Base-by-base conservation (phyloP, 495 filamentous ascomycete species). In the Penicillium bovifimosum region DNA sequence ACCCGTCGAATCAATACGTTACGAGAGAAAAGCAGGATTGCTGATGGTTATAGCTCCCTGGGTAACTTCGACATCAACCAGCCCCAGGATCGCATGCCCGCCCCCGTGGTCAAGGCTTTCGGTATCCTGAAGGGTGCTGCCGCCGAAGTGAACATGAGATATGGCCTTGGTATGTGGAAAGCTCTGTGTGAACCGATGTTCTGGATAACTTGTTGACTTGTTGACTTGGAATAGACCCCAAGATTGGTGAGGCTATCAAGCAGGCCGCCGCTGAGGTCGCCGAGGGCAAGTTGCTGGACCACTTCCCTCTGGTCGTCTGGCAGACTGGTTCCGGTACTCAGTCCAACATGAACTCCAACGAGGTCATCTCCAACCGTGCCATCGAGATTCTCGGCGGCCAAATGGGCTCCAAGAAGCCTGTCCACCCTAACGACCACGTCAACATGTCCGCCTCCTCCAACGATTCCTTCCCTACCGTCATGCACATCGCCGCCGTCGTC, bases 331-430 rank as follows among this genome's bases (percentile, higher is more conserved):
- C 95, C 14, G 93, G 93, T 62, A 98, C 93, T 24, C 93, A 98
- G 76, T 96, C 91, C 67, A 98, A 98, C 83, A 98, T 98, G 93
- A 98, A 98, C 79, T 91, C 93, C 68, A 98, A 98, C 74, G 93
- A 98, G 75, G 93, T 98, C 69, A 98, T 98, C 74, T 96, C 92
- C 53, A 98, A 98, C 81, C 90, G 93, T 53, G 93, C 93, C 36
- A 98, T 98, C 70, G 95, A 98, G 77, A 93, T 98, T 52, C 79
- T 98, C 13, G 93, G 93, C 52, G 93, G 93, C 57, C 82, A 77
- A 56, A 96, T 91, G 86, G 93, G 93, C 49, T 82, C 78, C 73
- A 98, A 98, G 83, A 95, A 93, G 78, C 93, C 93, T 27, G 93
- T 98, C 34, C 93, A 98, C 76, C 93, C 93, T 52, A 98, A 98